Evolutionary conservation across 2,329 filamentous ascomycete genomes (phyloP).

Genomic region (Cladosporium austrohemisphaericum): DNA sequence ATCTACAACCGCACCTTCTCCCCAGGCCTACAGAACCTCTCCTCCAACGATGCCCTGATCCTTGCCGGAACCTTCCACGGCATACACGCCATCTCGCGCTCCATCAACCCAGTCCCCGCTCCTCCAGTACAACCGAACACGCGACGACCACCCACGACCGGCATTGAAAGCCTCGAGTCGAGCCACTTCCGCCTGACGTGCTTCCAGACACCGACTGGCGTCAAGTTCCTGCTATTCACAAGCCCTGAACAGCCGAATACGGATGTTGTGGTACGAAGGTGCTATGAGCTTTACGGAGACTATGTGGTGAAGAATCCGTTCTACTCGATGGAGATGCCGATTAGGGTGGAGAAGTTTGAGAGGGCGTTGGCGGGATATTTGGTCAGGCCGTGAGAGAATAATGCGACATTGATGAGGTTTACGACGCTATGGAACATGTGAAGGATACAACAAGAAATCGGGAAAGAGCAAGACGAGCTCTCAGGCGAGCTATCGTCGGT

Average conservation of each 20-base stretch:
- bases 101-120: conserved; percentile 43
- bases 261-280: conserved; percentile 74
- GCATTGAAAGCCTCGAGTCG: conserved; percentile 88
- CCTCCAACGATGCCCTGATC: conserved; percentile 93
- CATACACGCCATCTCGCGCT: conserved; percentile 62
- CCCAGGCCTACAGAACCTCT: conserved; percentile 79
- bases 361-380: conserved; percentile 48
- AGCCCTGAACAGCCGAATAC: conserved; percentile 84
- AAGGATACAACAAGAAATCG: too few species aligned
- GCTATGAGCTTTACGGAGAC: conserved; percentile 94
- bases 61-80: conserved; percentile 95
- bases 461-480: too few species aligned
- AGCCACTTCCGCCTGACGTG: conserved; percentile 94
- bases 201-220: conserved; percentile 90
- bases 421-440: too few species aligned
- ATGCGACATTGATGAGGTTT: too few species aligned
- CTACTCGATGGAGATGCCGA: conserved; percentile 95
- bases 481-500: too few species aligned
- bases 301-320: conserved; percentile 99
- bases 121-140: conserved; percentile 28
- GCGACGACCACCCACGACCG: conserved; percentile 59
- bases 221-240: conserved; percentile 93
- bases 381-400: conserved; percentile 30
- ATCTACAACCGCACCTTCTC: conserved; percentile 96
- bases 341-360: conserved; percentile 93